These are phyloP conservation scores for Lipomyces lipofer DNA, from an alignment of 805 yeast genomes.

Conservation along the genomic window DNA sequence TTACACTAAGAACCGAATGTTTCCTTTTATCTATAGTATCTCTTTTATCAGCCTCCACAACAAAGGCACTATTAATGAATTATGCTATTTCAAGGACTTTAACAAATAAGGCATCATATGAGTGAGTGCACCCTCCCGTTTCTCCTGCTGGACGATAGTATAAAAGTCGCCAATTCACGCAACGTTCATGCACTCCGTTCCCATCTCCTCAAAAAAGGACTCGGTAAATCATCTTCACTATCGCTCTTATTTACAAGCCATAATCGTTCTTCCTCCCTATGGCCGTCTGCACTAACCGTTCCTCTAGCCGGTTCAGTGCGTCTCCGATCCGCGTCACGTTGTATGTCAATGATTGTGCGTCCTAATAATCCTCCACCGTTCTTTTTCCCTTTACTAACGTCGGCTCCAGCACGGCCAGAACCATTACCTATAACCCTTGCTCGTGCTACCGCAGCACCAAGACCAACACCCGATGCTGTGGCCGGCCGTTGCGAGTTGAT, in stretches of 20 bases:
- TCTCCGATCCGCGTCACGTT: conserved; percentile 32
- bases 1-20: no score
- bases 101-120: no score
- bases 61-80: no score
- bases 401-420: conserved; percentile 27
- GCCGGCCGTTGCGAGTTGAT: conserved; percentile 15
- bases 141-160: no score
- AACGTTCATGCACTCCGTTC: conserved; percentile 14
- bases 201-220: conserved; percentile 20
- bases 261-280: not conserved
- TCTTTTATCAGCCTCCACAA: no score
- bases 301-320: not conserved
- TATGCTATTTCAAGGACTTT: no score
- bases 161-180: no score
- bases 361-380: conserved; percentile 37
- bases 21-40: no score
- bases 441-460: conserved; percentile 38
- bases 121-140: no score
- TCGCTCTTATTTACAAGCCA: conserved; percentile 8
- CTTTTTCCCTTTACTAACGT: conserved; percentile 3
- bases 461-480: conserved; percentile 27
- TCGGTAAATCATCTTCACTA: conserved; percentile 11
- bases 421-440: conserved; percentile 37
- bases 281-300: not conserved
- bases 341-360: conserved; percentile 36